These are phyloP conservation scores for Kingdonia uniflora DNA, from an alignment of 164 flowering plant species.

Conservation along the genomic window DNA sequence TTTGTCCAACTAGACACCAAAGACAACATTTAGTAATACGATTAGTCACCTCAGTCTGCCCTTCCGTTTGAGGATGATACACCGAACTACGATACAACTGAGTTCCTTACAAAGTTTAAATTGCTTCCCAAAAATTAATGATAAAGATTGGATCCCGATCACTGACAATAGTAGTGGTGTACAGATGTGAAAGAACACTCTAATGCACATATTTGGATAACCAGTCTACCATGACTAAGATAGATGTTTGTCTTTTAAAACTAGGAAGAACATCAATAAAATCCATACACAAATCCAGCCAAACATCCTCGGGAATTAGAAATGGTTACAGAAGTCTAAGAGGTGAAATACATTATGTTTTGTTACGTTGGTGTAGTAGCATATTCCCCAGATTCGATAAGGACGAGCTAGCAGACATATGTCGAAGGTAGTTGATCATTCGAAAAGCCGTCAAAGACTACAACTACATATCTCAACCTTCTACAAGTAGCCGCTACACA, in stretches of 20 bases:
- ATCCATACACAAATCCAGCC: not conserved
- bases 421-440: too few relatives aligned
- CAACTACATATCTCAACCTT: too few relatives aligned
- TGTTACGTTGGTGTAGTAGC: too few relatives aligned
- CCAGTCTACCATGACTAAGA: not conserved
- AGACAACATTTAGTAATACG: not conserved
- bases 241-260: not conserved
- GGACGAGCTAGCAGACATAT: too few relatives aligned
- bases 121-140: not conserved
- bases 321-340: not conserved
- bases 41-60: not conserved
- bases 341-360: not conserved
- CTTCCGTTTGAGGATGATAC: not conserved
- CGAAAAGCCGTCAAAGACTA: too few relatives aligned
- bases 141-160: not conserved
- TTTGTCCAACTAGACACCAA: not conserved
- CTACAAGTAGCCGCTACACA: too few relatives aligned
- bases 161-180: not conserved
- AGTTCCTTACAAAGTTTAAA: not conserved
- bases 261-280: not conserved
- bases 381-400: too few relatives aligned
- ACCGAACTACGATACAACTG: not conserved
- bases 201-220: conserved; percentile 1
- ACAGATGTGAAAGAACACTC: not conserved
- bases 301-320: not conserved